These are phyloP conservation scores for Neopestalotiopsis clavispora DNA, from an alignment of 2,329 filamentous ascomycete species.

Conservation along the genomic window DNA sequence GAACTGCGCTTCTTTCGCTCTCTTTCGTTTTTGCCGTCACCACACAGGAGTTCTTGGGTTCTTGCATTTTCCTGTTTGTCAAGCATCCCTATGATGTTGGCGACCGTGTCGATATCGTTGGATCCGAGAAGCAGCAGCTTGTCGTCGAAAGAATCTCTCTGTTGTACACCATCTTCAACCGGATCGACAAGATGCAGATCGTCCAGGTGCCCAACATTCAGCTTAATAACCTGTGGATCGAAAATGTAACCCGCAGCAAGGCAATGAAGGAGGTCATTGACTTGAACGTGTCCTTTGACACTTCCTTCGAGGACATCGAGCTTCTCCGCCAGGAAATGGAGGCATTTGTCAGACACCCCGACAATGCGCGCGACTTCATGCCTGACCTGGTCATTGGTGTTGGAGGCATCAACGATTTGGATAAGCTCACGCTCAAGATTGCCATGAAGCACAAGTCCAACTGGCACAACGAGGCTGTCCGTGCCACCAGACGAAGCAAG, in stretches of 20 bases:
- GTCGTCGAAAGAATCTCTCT: slow-evolving; percentile 94
- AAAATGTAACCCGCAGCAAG: slow-evolving; percentile 90
- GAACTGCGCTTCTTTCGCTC: slow-evolving; percentile 90
- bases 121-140: slow-evolving; percentile 63
- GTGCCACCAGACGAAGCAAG: slow-evolving; percentile 83
- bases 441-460: slow-evolving; percentile 92
- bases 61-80: slow-evolving; percentile 97
- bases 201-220: slow-evolving; percentile 88
- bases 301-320: slow-evolving; percentile 87
- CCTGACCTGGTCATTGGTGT: slow-evolving; percentile 81
- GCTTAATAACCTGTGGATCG: slow-evolving; percentile 91
- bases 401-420: slow-evolving; percentile 78
- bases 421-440: slow-evolving; percentile 83
- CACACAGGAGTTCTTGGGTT: slow-evolving; percentile 93
- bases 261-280: slow-evolving; percentile 88
- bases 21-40: slow-evolving; percentile 96
- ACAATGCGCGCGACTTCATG: slow-evolving; percentile 91
- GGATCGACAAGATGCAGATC: slow-evolving; percentile 80
- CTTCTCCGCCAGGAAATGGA: slow-evolving; percentile 84
- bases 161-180: slow-evolving; percentile 89
- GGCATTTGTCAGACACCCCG: slow-evolving; percentile 79
- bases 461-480: slow-evolving; percentile 85
- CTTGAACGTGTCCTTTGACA: slow-evolving; percentile 84
- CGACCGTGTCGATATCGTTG: slow-evolving; percentile 83
- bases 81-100: slow-evolving; percentile 98